phyloP scores from a whole-genome alignment of 768 basidiomycete species.

The Termitomyces sp. region DNA sequence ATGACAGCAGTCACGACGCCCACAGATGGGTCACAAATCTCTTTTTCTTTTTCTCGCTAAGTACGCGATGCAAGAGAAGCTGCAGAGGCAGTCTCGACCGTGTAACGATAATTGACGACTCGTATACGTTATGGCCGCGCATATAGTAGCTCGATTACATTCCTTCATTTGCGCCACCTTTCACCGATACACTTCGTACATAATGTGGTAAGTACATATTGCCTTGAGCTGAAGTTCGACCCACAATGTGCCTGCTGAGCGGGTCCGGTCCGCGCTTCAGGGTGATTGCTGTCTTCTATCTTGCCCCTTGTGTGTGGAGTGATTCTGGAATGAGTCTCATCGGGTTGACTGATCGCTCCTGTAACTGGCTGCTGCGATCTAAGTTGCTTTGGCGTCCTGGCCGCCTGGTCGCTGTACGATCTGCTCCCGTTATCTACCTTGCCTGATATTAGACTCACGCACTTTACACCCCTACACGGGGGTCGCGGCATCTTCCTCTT shows the following conservation, averaged over 20 bases:
- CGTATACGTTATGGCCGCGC: slow-evolving; percentile 1
- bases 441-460: not conserved
- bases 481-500: slow-evolving; percentile 62
- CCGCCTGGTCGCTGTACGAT: slow-evolving; percentile 45
- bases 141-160: not conserved
- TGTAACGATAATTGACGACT: slow-evolving; percentile 6
- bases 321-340: slow-evolving; percentile 8
- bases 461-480: slow-evolving; percentile 49
- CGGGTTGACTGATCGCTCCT: slow-evolving; percentile 21
- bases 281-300: slow-evolving; percentile 73
- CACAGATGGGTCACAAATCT: slow-evolving; percentile 8
- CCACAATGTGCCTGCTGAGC: slow-evolving; percentile 7
- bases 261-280: slow-evolving; percentile 25
- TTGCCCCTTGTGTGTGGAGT: slow-evolving; percentile 56
- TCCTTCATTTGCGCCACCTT: slow-evolving; percentile 17
- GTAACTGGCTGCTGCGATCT: slow-evolving; percentile 64
- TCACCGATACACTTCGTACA: slow-evolving; percentile 7
- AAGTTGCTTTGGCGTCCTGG: slow-evolving; percentile 48
- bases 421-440: not conserved
- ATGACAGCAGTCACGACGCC: not conserved
- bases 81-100: slow-evolving; percentile 7
- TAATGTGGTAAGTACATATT: slow-evolving; percentile 26
- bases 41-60: not conserved
- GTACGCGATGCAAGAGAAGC: slow-evolving; percentile 2
- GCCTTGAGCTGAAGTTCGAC: slow-evolving; percentile 10